These are phyloP conservation scores for Abrus pulchellus DNA, from an alignment of 306 rosid genomes.

Conservation along the genomic window DNA sequence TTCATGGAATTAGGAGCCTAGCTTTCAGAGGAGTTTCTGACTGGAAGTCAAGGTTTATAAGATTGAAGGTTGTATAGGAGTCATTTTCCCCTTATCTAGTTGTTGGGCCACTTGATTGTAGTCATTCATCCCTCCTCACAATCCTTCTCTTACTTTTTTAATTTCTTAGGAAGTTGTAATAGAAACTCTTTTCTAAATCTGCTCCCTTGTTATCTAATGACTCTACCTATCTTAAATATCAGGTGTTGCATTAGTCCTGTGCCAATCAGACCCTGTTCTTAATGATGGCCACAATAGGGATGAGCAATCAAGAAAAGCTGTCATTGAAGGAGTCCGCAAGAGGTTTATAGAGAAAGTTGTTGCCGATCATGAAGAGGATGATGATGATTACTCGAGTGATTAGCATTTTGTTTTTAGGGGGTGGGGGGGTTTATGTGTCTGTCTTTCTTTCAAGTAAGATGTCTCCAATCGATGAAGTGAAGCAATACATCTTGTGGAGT, in stretches of 20 bases:
- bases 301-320: conserved; percentile 74
- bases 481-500: conserved; percentile 11
- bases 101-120: neutral
- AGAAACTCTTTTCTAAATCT: neutral
- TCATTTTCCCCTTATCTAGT: neutral
- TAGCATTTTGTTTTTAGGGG: conserved; percentile 45
- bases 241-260: conserved; percentile 93
- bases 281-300: conserved; percentile 75
- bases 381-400: conserved; percentile 85
- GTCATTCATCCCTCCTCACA: neutral
- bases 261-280: conserved; percentile 92
- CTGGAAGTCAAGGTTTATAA: neutral
- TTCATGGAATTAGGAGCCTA: conserved; percentile 17
- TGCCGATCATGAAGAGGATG: conserved; percentile 75
- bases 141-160: neutral
- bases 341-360: conserved; percentile 85
- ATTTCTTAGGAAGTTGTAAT: neutral
- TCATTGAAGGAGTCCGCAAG: conserved; percentile 81
- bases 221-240: conserved; percentile 44
- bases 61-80: neutral
- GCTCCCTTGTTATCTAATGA: conserved; percentile 11
- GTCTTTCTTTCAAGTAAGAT: conserved; percentile 20
- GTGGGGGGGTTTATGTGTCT: neutral
- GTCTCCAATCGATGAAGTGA: neutral
- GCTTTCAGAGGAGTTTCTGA: conserved; percentile 11